Base-by-base conservation (phyloP, 1,284 basidiomycete genomes). In the Pyrrhoderma lamaoense region DNA sequence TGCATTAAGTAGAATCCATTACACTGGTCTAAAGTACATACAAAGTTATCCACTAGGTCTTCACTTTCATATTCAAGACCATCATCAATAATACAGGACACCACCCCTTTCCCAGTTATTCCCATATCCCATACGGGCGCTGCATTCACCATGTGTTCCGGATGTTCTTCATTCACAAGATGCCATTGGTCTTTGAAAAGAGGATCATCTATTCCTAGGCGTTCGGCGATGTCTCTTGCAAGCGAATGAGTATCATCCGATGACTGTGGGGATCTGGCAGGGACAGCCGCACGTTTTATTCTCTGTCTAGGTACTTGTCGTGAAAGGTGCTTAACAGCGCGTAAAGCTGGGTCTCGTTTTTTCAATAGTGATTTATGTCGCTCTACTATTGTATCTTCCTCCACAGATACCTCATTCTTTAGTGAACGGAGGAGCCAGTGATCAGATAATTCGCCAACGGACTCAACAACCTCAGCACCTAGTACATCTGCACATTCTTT, bases 181-280 rank as follows among this genome's bases (percentile, higher is more conserved):
- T 98, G 95, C 96, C 96, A 99, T 73, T 99, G 95, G 57, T 83
- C 69, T 31, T 75, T 64, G 63, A 97, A 94, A 57, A 90, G 75
- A 0, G 96, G 95, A 62, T 99, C 95, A 13, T 72, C 62, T 56
- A 99, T 84, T 27, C 76, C 78, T 47, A 95, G 75, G 9, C 79
- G 74, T 54, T 77, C 69, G 2, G 80, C 80, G 34, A 85, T 70
- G 22, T 71, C 75, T 42, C 74, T 65, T n/a, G 79, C 64, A 3
- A 71, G 61, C 31, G 72, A 64, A 18, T 65, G 61, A 2, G 61
- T 58, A 38, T 70, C 57, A 9, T 59, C 59, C 0, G 64, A 69
- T 42, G 49, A 62, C 7, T 77, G 75, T 16, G 82, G 82, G 16
- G 82, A 81, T n/a, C 84, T 83, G 7, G 83, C 82, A 21, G 47